Evolutionary conservation across 106 monocot species (phyloP), one percentile per base, ranked within the genome.

Genomic region (Xerophyta viscosa): DNA sequence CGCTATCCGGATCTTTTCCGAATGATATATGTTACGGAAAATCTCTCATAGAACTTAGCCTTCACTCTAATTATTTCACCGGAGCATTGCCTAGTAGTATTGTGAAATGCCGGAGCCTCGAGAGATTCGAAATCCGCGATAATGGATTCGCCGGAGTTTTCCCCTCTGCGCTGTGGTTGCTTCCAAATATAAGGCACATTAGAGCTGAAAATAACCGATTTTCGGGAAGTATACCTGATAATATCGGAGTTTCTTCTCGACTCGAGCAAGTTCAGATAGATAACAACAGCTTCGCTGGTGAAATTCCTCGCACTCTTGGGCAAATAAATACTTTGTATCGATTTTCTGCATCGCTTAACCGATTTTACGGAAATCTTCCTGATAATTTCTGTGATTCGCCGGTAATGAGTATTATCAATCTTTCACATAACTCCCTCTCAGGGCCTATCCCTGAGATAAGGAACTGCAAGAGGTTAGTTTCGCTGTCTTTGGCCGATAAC

Each of bases 221-320:
- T 42, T 58, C 73, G 10, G 81, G 86, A 11, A 58, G 67, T 48
- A 24, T 86, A 6, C 86, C 86, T 6, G 73, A 67, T 15, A 50
- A 61, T 10, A 29, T 63, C 15, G 31, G 27, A 29, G 46, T 50
- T 8, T 24, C 54, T 5, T 56, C 75, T 5, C 52, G 21, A n/a
- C 57, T 86, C 2, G 86, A 86, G 56, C 86, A 81, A 43, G 70
- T 86, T 46, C 86, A 86, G 73, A 69, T 86, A 0, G 86, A 81
- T 43, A 71, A 77, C 67, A 86, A 86, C 50, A 66, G 60, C 60
- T 77, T 86, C 60, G 57, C 70, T 2, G 86, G 86, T 2, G 47
- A 46, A 42, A 77, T 86, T 50, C 81, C 86, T 5, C 62, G 13
- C 14, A 48, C 63, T 8, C 48, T 86, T 9, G 86, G 86, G 24